Conservation (phyloP, 306 rosid species). For the Quercus aquifolioides region DNA sequence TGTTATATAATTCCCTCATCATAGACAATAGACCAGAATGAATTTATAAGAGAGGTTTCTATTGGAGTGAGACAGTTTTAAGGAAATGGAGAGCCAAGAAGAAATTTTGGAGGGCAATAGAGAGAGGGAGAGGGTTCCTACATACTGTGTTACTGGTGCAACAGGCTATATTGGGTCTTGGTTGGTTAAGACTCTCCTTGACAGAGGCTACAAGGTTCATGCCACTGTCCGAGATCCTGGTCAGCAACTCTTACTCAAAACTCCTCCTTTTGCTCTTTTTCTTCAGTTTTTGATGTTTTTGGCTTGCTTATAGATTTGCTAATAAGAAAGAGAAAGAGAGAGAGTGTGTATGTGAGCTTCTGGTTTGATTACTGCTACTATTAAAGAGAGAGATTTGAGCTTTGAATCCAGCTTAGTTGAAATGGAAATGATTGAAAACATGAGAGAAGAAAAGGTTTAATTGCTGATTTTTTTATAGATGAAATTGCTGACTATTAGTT, state of each 20-base stretch:
- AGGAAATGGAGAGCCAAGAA: constrained; percentile 34
- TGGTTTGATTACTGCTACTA: background rate
- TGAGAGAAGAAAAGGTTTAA: background rate
- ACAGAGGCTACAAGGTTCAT: constrained; percentile 62
- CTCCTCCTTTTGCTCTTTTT: background rate
- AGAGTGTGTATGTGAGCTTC: background rate
- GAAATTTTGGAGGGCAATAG: background rate
- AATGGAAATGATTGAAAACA: too few relatives aligned
- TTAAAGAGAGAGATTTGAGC: background rate
- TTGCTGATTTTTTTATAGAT: too few relatives aligned
- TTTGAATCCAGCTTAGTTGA: background rate
- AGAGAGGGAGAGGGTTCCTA: background rate
- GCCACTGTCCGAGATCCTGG: constrained; percentile 83
- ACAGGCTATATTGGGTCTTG: constrained; percentile 72
- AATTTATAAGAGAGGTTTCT: too few relatives aligned
- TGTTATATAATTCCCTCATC: too few relatives aligned
- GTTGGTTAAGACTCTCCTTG: constrained; percentile 69
- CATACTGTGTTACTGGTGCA: constrained; percentile 76
- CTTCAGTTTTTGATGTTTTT: background rate
- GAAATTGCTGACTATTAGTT: too few relatives aligned
- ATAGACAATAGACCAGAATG: too few relatives aligned
- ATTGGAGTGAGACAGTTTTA: background rate
- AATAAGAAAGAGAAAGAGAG: background rate
- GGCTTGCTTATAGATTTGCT: background rate
- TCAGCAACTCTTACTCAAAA: constrained; percentile 1